These are phyloP conservation scores for Phalaenopsis equestris DNA, from an alignment of 106 monocot genomes.

Conservation along the genomic window DNA sequence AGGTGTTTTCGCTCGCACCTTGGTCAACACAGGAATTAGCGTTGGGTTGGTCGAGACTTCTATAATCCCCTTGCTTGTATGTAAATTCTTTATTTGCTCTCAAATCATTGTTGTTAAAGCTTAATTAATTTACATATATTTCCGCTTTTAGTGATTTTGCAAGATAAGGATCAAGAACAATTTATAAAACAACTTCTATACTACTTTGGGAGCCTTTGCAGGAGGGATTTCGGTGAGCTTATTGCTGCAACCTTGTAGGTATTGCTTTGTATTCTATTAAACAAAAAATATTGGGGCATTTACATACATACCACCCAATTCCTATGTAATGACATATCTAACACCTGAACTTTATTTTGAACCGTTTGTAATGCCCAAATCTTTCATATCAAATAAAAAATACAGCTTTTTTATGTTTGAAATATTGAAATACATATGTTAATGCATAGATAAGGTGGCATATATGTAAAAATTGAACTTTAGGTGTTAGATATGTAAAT, in stretches of 20 bases:
- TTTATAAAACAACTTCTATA: constrained; percentile 89
- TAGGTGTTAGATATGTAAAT: no score
- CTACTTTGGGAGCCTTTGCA: constrained; percentile 80
- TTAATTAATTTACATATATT: not conserved
- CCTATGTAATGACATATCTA: no score
- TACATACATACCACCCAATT: no score
- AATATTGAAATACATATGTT: no score
- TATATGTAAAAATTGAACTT: no score
- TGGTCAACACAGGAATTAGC: constrained; percentile 77
- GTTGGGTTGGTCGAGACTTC: constrained; percentile 82
- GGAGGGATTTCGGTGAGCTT: constrained; percentile 99
- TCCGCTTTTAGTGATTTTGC: constrained; percentile 20
- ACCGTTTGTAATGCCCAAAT: no score
- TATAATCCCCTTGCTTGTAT: constrained; percentile 92
- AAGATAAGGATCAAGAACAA: constrained; percentile 94
- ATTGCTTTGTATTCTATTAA: constrained; percentile 35
- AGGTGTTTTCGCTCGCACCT: constrained; percentile 81
- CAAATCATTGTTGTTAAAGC: not conserved
- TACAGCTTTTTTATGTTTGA: no score
- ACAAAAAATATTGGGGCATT: not conserved
- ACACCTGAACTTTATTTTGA: no score
- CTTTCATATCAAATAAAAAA: no score
- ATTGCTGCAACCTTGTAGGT: constrained; percentile 87
- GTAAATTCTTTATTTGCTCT: constrained; percentile 19
- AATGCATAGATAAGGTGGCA: no score